These are phyloP conservation scores for Scedosporium minutisporum DNA, from an alignment of 2,329 filamentous ascomycete genomes.

Conservation along the genomic window DNA sequence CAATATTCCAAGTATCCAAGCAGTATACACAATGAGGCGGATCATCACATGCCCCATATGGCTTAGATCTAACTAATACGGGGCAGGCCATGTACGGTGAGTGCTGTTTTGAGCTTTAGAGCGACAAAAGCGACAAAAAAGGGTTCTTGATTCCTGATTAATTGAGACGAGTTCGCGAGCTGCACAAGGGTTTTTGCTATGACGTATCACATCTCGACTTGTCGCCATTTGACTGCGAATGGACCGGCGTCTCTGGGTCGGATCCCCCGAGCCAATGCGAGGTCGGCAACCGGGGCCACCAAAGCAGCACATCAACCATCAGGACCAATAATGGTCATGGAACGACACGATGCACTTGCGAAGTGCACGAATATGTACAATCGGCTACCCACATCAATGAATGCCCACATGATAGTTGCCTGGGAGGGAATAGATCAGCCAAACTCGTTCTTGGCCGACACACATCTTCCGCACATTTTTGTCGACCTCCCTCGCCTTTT, in stretches of 20 bases:
- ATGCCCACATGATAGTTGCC: neutral
- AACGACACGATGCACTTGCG: too few species aligned
- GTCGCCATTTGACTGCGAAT: neutral
- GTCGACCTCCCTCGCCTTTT: neutral
- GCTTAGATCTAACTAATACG: neutral
- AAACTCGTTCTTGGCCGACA: too few species aligned
- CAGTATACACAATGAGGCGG: too few species aligned
- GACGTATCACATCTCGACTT: slow-evolving; percentile 1
- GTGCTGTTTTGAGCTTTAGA: too few species aligned
- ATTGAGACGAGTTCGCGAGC: neutral
- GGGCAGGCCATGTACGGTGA: too few species aligned
- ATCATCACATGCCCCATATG: neutral
- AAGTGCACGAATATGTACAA: neutral
- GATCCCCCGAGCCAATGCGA: neutral
- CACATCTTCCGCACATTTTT: too few species aligned
- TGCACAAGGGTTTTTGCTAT: neutral
- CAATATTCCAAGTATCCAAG: too few species aligned
- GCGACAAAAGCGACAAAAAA: neutral
- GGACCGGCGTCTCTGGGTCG: neutral
- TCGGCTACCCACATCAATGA: neutral
- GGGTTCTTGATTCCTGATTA: neutral
- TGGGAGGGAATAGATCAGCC: too few species aligned
- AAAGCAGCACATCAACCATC: neutral
- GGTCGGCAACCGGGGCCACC: neutral
- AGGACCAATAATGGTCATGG: too few species aligned